These are phyloP conservation scores for Cyclotella sp. DNA, from an alignment of 108 stramenopile genomes.

Conservation along the genomic window DNA sequence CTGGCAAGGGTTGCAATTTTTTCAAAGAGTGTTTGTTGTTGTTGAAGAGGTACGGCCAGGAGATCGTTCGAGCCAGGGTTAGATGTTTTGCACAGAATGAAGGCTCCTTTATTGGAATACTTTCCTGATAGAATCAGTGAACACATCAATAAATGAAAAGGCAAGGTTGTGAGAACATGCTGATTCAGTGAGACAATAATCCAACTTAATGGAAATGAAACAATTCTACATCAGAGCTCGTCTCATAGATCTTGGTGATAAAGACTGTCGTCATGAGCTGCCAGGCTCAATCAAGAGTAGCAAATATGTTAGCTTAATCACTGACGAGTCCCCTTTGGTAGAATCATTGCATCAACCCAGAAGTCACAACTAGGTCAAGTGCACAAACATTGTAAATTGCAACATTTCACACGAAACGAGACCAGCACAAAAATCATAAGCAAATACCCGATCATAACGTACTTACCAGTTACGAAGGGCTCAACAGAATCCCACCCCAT, in stretches of 20 bases:
- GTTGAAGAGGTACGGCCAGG: constrained; percentile 70
- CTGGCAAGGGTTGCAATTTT: constrained; percentile 80
- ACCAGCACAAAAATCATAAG: not conserved
- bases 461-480: constrained; percentile 91
- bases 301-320: constrained; percentile 55
- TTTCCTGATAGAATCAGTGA: constrained; percentile 47
- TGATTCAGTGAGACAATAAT: constrained; percentile 7
- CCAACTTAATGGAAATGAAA: not conserved
- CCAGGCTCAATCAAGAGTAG: constrained; percentile 55
- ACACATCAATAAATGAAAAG: not conserved
- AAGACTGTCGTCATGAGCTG: constrained; percentile 48
- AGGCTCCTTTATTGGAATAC: constrained; percentile 88
- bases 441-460: not conserved
- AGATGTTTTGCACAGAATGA: constrained; percentile 98
- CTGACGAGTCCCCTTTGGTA: constrained; percentile 20
- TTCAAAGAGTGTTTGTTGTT: constrained; percentile 78
- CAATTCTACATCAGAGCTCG: constrained; percentile 13
- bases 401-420: not conserved
- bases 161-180: not conserved
- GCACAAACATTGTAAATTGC: not conserved
- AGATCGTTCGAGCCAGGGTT: constrained; percentile 95
- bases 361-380: not conserved
- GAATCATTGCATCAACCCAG: not conserved
- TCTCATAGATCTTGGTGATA: constrained; percentile 60
- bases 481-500: constrained; percentile 97